A percentile compares a stretch with the other conserved stretches of the same genome.
Conservation (phyloP, 2,329 filamentous ascomycete genomes). For the Aspergillus ochraceus region DNA sequence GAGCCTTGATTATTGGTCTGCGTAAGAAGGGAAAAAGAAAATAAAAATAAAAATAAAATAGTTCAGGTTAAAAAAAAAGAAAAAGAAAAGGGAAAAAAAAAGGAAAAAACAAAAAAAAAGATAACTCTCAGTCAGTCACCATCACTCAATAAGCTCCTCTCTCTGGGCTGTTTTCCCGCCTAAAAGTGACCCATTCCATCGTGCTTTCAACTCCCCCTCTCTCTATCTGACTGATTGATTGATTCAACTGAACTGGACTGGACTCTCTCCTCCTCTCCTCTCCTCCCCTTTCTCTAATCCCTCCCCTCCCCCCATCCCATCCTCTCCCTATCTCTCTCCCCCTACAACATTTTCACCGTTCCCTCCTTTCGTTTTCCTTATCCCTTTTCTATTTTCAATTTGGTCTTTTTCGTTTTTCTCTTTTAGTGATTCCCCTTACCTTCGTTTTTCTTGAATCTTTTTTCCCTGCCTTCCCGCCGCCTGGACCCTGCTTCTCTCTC, state of each 20-base stretch:
- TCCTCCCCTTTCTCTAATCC: conserved; percentile 15
- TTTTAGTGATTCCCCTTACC: conserved; percentile 3
- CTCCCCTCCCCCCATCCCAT: conserved; percentile 14
- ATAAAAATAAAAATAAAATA: conserved; percentile 11
- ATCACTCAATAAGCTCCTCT: conserved; percentile 11
- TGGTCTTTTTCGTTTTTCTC: conserved; percentile 1
- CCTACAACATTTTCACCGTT: conserved; percentile 11
- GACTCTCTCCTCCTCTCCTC: conserved; percentile 20
- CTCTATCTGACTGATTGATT: conserved; percentile 15
- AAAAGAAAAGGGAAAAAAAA: conserved; percentile 9
- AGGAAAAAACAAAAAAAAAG: conserved; percentile 11
- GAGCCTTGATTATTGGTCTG: conserved; percentile 12
- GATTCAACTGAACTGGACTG: not conserved
- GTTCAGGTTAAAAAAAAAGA: conserved; percentile 3
- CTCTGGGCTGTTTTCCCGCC: conserved; percentile 18
- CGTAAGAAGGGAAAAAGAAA: conserved; percentile 13
- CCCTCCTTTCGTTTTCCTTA: conserved; percentile 15
- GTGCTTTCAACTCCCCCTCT: conserved; percentile 15
- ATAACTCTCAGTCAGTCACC: conserved; percentile 6
- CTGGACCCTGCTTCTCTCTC: not conserved
- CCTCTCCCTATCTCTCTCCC: conserved; percentile 20
- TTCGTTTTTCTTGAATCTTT: not conserved
- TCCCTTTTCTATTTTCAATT: conserved; percentile 10
- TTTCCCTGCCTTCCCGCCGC: not conserved
- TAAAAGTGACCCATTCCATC: conserved; percentile 17